Conservation (phyloP, 2,329 filamentous ascomycete genomes). For the Exophiala aquamarina region DNA sequence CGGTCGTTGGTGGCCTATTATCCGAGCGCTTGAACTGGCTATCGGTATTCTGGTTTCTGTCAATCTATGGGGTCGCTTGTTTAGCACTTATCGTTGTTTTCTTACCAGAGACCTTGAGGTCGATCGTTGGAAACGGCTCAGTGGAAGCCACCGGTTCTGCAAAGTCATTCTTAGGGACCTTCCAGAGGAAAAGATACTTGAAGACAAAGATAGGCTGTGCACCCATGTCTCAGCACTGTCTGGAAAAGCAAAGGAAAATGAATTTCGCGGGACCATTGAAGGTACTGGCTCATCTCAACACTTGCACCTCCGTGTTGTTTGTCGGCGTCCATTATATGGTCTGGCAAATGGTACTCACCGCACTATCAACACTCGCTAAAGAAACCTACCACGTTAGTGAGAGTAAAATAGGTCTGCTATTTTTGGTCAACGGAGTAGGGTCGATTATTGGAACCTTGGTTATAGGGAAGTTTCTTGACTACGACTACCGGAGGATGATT, state of each 20-base stretch:
- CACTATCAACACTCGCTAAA: conserved; percentile 52
- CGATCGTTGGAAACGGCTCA: conserved; percentile 36
- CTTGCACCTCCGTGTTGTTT: conserved; percentile 48
- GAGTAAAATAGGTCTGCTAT: conserved; percentile 51
- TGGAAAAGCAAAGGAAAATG: conserved; percentile 36
- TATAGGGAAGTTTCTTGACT: conserved; percentile 54
- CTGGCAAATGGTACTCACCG: conserved; percentile 58
- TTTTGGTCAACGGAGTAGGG: conserved; percentile 56
- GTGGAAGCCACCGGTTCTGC: conserved; percentile 4
- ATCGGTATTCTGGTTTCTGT: conserved; percentile 46
- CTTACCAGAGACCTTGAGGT: conserved; percentile 43
- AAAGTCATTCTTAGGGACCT: conserved; percentile 6
- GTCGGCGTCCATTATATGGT: conserved; percentile 53
- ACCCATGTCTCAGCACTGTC: neutral
- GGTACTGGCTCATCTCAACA: conserved; percentile 48
- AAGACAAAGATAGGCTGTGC: neutral
- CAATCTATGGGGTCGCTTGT: conserved; percentile 37
- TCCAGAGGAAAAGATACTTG: conserved; percentile 9
- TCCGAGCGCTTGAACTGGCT: conserved; percentile 41
- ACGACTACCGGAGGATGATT: conserved; percentile 44
- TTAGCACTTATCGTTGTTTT: conserved; percentile 34
- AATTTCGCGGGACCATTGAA: conserved; percentile 48
- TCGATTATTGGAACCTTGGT: conserved; percentile 55
- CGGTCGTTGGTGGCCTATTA: conserved; percentile 44
- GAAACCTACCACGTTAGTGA: conserved; percentile 44